phyloP scores from a whole-genome alignment of 2,329 filamentous ascomycete genomes.

The Cercospora sp. region DNA sequence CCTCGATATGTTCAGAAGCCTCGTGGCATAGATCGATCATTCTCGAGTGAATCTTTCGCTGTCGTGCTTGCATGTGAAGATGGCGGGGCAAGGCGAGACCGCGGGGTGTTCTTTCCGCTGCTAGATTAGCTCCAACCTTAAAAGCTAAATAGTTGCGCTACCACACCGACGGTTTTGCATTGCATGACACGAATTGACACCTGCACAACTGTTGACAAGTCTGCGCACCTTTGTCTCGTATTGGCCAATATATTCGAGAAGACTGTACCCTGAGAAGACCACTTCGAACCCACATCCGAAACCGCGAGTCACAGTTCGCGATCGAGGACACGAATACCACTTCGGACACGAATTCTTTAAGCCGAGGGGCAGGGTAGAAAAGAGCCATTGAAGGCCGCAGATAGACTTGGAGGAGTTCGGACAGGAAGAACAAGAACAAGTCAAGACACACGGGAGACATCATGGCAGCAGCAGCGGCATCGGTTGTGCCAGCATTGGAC shows the following conservation, averaged over 20 bases:
- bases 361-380: background rate
- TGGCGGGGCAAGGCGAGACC: constrained; percentile 4
- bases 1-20: background rate
- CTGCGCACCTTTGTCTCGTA: background rate
- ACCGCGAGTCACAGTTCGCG: background rate
- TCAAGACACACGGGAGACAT: background rate
- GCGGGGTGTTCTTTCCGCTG: constrained; percentile 5
- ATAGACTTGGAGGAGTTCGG: background rate
- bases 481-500: constrained; percentile 70
- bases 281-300: background rate
- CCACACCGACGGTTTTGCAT: constrained; percentile 1
- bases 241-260: background rate
- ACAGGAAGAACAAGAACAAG: background rate
- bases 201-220: background rate
- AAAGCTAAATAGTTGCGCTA: constrained; percentile 9
- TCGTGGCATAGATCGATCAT: no score
- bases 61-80: constrained; percentile 1
- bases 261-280: background rate
- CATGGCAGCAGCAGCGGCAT: constrained; percentile 43
- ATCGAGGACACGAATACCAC: constrained; percentile 1
- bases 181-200: background rate
- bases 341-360: constrained; percentile 3
- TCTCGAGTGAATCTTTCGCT: background rate
- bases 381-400: background rate
- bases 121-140: constrained; percentile 6